phyloP scores from a whole-genome alignment of 2,329 filamentous ascomycete species.

The Penicillium sp. region DNA sequence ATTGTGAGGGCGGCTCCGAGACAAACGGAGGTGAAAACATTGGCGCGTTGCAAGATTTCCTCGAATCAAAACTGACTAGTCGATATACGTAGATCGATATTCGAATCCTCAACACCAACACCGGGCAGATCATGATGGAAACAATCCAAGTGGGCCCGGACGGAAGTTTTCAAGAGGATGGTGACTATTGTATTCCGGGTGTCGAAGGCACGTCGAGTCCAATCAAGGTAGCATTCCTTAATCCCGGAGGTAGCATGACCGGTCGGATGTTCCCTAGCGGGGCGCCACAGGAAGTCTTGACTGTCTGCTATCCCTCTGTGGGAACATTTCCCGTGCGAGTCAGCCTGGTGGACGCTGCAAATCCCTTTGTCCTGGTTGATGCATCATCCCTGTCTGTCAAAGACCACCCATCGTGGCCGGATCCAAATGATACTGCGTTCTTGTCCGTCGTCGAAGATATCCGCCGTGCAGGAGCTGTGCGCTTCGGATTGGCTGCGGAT shows the following conservation, averaged over 20 bases:
- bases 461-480: conserved; percentile 53
- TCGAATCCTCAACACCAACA: no score
- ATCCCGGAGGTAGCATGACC: conserved; percentile 62
- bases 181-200: no score
- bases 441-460: conserved; percentile 53
- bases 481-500: conserved; percentile 56
- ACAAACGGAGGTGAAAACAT: conserved; percentile 26
- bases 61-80: no score
- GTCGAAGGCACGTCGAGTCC: no score
- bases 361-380: conserved; percentile 61
- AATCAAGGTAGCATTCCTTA: conserved; percentile 59
- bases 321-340: conserved; percentile 41
- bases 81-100: no score
- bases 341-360: conserved; percentile 61
- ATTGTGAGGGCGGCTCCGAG: conserved; percentile 38
- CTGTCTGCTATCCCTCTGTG: conserved; percentile 43
- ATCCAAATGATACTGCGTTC: conserved; percentile 30
- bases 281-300: conserved; percentile 28
- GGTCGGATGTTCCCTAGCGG: conserved; percentile 60
- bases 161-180: no score
- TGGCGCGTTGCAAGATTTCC: no score
- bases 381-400: conserved; percentile 49
- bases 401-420: background rate
- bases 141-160: no score
- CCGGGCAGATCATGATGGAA: no score